These are phyloP conservation scores for Phytophthora pluvialis DNA, from an alignment of 352 stramenopile genomes.

Conservation along the genomic window DNA sequence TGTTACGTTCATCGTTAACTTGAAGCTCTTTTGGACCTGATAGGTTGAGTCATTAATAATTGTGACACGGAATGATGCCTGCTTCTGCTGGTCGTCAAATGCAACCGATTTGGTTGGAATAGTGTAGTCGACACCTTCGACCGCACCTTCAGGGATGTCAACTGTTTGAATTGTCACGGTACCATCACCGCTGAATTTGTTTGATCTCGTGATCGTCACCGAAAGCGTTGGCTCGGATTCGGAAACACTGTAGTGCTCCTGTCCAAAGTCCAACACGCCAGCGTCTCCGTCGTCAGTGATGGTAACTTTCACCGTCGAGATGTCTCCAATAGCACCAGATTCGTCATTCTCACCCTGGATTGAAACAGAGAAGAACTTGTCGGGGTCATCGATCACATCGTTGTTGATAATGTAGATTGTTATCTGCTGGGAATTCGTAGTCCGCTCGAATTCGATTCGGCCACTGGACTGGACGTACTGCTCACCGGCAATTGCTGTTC, in stretches of 20 bases:
- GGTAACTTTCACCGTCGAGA: slow-evolving; percentile 28
- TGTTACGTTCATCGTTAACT: slow-evolving; percentile 31
- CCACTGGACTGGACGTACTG: slow-evolving; percentile 39
- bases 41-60: slow-evolving; percentile 56
- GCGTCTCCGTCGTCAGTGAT: slow-evolving; percentile 62
- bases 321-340: slow-evolving; percentile 41
- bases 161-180: slow-evolving; percentile 28
- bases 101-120: slow-evolving; percentile 15
- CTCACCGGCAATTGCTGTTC: slow-evolving; percentile 38
- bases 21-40: slow-evolving; percentile 50
- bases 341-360: slow-evolving; percentile 28
- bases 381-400: slow-evolving; percentile 47
- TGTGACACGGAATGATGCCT: slow-evolving; percentile 21
- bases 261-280: slow-evolving; percentile 44
- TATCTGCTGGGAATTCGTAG: slow-evolving; percentile 28
- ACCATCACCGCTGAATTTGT: slow-evolving; percentile 37
- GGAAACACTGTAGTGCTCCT: slow-evolving; percentile 28
- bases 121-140: slow-evolving; percentile 42
- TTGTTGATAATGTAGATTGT: slow-evolving; percentile 60
- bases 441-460: slow-evolving; percentile 37
- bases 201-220: slow-evolving; percentile 33
- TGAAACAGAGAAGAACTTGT: slow-evolving; percentile 53
- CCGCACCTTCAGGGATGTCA: slow-evolving; percentile 9
- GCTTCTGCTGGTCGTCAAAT: slow-evolving; percentile 35
- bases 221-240: slow-evolving; percentile 34